phyloP scores from a whole-genome alignment of 176 grass and related monocot genomes.

The Aechmea fasciata region DNA sequence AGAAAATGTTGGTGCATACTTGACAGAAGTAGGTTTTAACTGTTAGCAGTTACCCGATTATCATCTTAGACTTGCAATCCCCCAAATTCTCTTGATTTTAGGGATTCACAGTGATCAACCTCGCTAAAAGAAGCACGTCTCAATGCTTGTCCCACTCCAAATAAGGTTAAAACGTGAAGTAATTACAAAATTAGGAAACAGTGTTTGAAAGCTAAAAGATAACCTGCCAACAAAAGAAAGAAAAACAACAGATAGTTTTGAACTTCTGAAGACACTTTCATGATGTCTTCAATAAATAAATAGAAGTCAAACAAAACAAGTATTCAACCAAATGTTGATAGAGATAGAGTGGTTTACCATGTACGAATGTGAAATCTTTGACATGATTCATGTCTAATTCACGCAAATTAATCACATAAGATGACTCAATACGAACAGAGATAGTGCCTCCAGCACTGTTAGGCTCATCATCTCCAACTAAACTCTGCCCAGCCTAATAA shows the following conservation, averaged over 20 bases:
- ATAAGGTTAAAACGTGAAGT: too few relatives aligned
- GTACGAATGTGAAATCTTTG: slow-evolving; percentile 92
- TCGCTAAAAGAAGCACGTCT: too few relatives aligned
- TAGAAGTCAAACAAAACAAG: not conserved
- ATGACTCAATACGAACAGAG: slow-evolving; percentile 66
- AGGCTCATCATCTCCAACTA: slow-evolving; percentile 86
- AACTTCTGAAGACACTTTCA: slow-evolving; percentile 1
- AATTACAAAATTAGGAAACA: too few relatives aligned
- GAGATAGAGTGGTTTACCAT: slow-evolving; percentile 51
- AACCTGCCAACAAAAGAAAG: not conserved
- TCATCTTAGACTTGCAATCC: too few relatives aligned
- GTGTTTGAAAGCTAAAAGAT: not conserved
- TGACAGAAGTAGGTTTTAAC: too few relatives aligned
- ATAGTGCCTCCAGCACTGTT: slow-evolving; percentile 32
- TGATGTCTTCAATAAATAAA: not conserved
- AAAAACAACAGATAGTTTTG: not conserved
- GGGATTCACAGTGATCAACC: too few relatives aligned
- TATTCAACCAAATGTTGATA: not conserved
- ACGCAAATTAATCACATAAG: slow-evolving; percentile 74
- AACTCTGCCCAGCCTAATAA: slow-evolving; percentile 63
- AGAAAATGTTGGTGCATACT: too few relatives aligned
- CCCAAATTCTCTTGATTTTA: too few relatives aligned
- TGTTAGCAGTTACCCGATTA: too few relatives aligned
- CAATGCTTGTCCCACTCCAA: too few relatives aligned
- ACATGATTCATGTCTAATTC: slow-evolving; percentile 74